Evolutionary conservation across 2,329 filamentous ascomycete genomes (phyloP).

Genomic region (Metarhizium brunneum): DNA sequence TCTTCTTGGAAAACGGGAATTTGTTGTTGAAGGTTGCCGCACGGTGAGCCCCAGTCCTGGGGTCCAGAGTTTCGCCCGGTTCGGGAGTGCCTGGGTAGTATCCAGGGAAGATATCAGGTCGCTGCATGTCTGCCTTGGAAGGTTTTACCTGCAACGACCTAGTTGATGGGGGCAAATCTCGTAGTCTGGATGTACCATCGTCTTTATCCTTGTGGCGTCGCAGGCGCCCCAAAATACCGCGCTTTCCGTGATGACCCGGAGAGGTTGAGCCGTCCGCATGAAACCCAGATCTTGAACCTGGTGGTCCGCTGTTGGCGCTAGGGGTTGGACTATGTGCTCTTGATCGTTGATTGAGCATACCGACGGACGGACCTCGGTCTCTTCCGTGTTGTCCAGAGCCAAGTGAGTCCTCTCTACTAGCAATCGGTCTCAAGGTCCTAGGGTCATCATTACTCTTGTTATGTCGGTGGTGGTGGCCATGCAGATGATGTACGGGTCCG

Average conservation of each 20-base stretch:
- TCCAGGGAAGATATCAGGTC: slow-evolving; percentile 26
- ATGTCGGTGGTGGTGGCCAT: slow-evolving; percentile 56
- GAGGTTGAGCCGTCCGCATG: slow-evolving; percentile 48
- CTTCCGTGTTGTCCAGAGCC: slow-evolving; percentile 37
- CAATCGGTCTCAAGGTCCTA: slow-evolving; percentile 58
- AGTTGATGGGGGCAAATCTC: slow-evolving; percentile 41
- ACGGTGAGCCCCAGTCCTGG: slow-evolving; percentile 19
- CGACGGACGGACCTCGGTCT: slow-evolving; percentile 39
- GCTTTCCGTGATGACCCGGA: slow-evolving; percentile 43
- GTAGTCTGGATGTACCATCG: slow-evolving; percentile 33
- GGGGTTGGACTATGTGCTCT: slow-evolving; percentile 77
- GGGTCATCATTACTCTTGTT: slow-evolving; percentile 61
- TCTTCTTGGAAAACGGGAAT: slow-evolving; percentile 52
- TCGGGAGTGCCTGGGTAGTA: slow-evolving; percentile 19
- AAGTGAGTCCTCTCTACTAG: slow-evolving; percentile 60
- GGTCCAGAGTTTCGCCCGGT: slow-evolving; percentile 20
- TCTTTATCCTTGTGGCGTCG: slow-evolving; percentile 48
- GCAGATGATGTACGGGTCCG: slow-evolving; percentile 54
- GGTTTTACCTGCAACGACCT: slow-evolving; percentile 42
- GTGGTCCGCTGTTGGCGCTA: slow-evolving; percentile 53
- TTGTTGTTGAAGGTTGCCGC: slow-evolving; percentile 52
- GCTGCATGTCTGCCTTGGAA: slow-evolving; percentile 37
- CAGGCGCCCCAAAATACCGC: slow-evolving; percentile 40
- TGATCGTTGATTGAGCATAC: slow-evolving; percentile 37
- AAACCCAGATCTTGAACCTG: slow-evolving; percentile 35